Evolutionary conservation across 2,329 filamentous ascomycete species (phyloP).

Genomic region (Cytospora schulzeri): DNA sequence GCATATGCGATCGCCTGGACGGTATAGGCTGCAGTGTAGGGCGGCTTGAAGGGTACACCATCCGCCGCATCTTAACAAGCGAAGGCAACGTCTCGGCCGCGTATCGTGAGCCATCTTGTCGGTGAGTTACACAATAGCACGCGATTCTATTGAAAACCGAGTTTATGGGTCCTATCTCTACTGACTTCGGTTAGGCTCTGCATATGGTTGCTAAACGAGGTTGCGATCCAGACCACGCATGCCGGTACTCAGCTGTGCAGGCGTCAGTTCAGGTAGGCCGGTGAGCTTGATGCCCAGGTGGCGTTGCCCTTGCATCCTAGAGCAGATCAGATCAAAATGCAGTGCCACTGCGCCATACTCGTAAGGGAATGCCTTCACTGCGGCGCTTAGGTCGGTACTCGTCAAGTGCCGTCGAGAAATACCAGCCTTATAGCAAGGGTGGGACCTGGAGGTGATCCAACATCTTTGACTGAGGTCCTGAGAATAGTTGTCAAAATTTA

Average conservation of each 20-base stretch:
- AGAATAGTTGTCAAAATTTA: no score
- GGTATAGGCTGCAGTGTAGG: slow-evolving; percentile 11
- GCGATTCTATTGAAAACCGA: background rate
- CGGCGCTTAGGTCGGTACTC: background rate
- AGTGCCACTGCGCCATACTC: background rate
- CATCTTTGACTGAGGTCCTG: background rate
- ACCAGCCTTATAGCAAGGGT: background rate
- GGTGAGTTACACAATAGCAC: background rate
- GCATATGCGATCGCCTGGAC: slow-evolving; percentile 14
- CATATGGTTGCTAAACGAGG: background rate
- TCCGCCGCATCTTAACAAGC: background rate
- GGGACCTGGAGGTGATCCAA: background rate
- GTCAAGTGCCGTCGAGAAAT: background rate
- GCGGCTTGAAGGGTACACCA: background rate
- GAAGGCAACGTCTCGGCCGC: background rate
- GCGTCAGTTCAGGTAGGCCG: background rate
- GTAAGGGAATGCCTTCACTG: background rate
- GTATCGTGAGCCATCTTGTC: background rate
- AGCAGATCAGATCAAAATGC: background rate
- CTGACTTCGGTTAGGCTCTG: slow-evolving; percentile 1
- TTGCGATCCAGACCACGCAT: background rate
- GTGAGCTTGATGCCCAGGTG: background rate
- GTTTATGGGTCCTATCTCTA: background rate
- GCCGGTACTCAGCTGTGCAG: slow-evolving; percentile 3
- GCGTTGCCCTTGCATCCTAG: background rate